A percentile compares a stretch with the other conserved stretches of the same genome.
Conservation (phyloP, 1,284 basidiomycete genomes). For the Takashimella koratensis region DNA sequence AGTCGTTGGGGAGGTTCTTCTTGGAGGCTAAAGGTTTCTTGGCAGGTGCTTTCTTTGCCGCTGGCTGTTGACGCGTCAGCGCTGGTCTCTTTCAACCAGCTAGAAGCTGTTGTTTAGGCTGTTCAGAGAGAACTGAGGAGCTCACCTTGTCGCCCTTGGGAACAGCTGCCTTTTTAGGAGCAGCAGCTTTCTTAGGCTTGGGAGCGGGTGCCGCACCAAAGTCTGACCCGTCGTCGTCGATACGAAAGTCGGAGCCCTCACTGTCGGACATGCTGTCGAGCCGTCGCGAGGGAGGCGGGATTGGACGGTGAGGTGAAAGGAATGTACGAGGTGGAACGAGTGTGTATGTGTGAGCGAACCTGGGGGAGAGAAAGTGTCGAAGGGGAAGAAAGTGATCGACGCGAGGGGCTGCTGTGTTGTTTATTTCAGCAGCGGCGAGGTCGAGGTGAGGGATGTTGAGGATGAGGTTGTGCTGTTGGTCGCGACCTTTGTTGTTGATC, state of each 20-base stretch:
- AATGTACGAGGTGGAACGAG: background rate
- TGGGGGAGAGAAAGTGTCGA: background rate
- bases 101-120: too few species aligned
- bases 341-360: background rate
- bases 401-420: background rate
- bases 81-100: too few species aligned
- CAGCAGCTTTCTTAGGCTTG: slow-evolving; percentile 24
- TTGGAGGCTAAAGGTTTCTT: slow-evolving; percentile 54
- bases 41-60: slow-evolving; percentile 52
- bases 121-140: slow-evolving; percentile 2
- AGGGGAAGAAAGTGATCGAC: background rate
- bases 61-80: slow-evolving; percentile 22
- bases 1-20: slow-evolving; percentile 61
- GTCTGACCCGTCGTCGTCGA: slow-evolving; percentile 39
- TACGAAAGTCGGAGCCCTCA: slow-evolving; percentile 35
- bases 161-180: slow-evolving; percentile 23
- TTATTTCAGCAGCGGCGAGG: background rate
- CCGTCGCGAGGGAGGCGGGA: too few species aligned
- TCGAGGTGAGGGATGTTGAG: too few species aligned
- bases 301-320: too few species aligned
- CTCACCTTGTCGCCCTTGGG: slow-evolving; percentile 34
- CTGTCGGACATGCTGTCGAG: slow-evolving; percentile 41
- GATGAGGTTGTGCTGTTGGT: too few species aligned
- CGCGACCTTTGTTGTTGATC: too few species aligned
- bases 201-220: slow-evolving; percentile 22